A percentile compares a stretch with the other conserved stretches of the same genome.
phyloP scores from a whole-genome alignment of 2,329 filamentous ascomycete species.

The Ceratocystis cubensis region DNA sequence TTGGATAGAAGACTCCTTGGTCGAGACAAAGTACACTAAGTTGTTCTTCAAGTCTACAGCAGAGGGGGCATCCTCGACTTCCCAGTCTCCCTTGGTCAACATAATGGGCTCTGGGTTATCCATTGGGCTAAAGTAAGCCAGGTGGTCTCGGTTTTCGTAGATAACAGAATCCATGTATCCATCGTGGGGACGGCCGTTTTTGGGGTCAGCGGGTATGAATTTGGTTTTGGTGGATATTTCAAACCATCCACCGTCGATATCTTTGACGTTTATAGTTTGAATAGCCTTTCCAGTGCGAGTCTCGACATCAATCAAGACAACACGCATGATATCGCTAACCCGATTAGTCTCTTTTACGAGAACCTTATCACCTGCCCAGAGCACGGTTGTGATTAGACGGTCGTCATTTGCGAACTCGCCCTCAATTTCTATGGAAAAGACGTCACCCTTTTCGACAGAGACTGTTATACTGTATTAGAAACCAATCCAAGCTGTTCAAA shows the following conservation, averaged over 20 bases:
- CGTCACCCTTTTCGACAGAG: conserved; percentile 62
- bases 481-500: neutral
- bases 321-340: conserved; percentile 79
- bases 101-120: conserved; percentile 71
- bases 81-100: conserved; percentile 82
- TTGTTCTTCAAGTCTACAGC: conserved; percentile 75
- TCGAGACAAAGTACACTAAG: conserved; percentile 79
- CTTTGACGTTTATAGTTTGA: conserved; percentile 62
- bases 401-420: conserved; percentile 70
- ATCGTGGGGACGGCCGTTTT: conserved; percentile 62
- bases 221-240: conserved; percentile 79
- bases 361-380: conserved; percentile 79
- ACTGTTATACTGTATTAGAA: conserved; percentile 28
- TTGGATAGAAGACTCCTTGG: conserved; percentile 77
- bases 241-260: conserved; percentile 94
- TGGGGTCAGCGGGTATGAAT: conserved; percentile 73
- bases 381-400: conserved; percentile 79
- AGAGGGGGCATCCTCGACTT: conserved; percentile 75
- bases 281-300: conserved; percentile 64
- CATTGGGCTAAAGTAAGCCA: conserved; percentile 84
- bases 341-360: conserved; percentile 87
- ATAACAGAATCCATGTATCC: conserved; percentile 91
- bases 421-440: conserved; percentile 66
- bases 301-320: conserved; percentile 71
- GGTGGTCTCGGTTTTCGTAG: conserved; percentile 73